Evolutionary conservation across 495 filamentous ascomycete genomes (phyloP), one percentile per base, ranked within the genome.

Genomic region (Neurospora sp.): DNA sequence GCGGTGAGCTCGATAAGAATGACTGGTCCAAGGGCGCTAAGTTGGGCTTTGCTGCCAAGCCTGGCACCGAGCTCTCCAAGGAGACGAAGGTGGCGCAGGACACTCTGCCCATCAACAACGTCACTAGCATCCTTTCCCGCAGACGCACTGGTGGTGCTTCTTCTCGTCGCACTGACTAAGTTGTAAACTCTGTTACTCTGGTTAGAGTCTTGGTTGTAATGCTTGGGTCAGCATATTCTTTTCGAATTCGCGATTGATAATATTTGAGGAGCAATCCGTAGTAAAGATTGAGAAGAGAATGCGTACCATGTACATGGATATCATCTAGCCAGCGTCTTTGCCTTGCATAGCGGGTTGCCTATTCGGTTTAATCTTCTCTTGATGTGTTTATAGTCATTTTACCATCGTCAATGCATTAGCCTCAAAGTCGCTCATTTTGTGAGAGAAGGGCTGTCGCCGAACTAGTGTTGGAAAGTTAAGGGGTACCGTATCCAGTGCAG

Each of bases 21-120:
- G 53, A 66, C 53, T 66, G 53, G 53, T 66, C 53, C 53, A 66
- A 66, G 53, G 53, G 53, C 31, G 53, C 53, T 12, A 79, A 83
- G 70, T 79, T 93, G 66, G 91, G 91, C 10, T 90, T 92, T 80
- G 91, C 91, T n/a, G 77, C 80, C 40, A 87, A 87, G 78, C 74
- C 77, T 3, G 39, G 53, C 14, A 66, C 53, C 5, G 27, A 66
- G 53, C 53, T 66, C 27, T 14, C 27, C 14, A 35, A 66, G 53
- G 53, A 61, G 22, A 48, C 70, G 4, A 38, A 59, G 12, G 22
- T 0, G 11, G 53, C 31, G 11, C 20, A 31, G 53, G 27, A 18
- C 27, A 35, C 18, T 35, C 27, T 66, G 53, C 53, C 53, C 6
- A 37, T 18, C 14, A 35, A 9, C 53, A 66, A 66, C 3, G 22